Base-by-base conservation (phyloP, 495 filamentous ascomycete species). In the Penicillium diatomitis region DNA sequence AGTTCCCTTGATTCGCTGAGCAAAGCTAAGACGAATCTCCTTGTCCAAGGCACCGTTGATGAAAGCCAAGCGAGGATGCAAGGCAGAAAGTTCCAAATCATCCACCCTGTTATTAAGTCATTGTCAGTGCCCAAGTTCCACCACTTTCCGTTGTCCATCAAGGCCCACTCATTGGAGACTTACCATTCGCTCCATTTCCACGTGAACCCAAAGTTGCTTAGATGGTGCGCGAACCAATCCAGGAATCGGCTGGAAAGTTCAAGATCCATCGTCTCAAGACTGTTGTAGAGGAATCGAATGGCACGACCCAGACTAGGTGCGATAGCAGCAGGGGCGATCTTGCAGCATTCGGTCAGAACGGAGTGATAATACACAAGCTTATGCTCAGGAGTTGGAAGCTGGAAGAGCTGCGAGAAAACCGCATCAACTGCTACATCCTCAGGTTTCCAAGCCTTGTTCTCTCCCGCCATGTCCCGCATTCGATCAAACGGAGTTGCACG, bases 121-220 rank as follows among this genome's bases (percentile, higher is more conserved):
- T 30, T 28, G 34, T 35, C 38, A 56, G 52, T 20, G 20, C 20
- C 20, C 51, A 20, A 51, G 6, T 38, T 10, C 8, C 11, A 7
- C 12, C 9, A 7, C 8, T 7, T 8, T 9, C 20, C 11, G 12
- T 40, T 40, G 38, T 7, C 8, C 3, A 6, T 4, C 4, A 20
- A 8, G 38, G 20, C 20, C 20, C 20, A 20, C 9, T 0, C 7
- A 29, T 10, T 31, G 28, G 32, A 12, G 2, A 64, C 75, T 65
- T 61, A 83, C 92, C 92, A 99, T 70, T 99, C 92, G 12, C 85
- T 85, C 92, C 92, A 99, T 69, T 97, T 97, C 92, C 92, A 99
- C 3, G 94, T 92, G 58, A 97, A 99, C 36, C 95, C 92, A 58
- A 97, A 99, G 69, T 99, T 99, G 66, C 89, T 95, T 55, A 99